Conservation (phyloP, 352 stramenopile species). For the Pythium oligandrum region DNA sequence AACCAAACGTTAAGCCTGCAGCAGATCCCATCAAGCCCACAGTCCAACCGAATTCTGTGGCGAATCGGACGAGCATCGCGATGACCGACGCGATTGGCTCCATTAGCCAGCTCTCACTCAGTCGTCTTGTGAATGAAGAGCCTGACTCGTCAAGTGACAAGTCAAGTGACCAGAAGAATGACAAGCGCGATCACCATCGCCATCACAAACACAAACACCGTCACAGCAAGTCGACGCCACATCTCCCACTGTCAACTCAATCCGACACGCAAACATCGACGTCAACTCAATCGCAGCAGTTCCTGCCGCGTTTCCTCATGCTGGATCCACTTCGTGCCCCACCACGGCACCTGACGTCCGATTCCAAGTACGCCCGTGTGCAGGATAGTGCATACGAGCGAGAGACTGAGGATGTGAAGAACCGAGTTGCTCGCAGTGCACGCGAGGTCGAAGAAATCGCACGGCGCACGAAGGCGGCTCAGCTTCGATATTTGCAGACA, state of each 20-base stretch:
- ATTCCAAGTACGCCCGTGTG: neutral
- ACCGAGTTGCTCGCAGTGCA: neutral
- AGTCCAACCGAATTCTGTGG: too few species aligned
- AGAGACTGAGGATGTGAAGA: slow-evolving; percentile 4
- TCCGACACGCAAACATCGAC: too few species aligned
- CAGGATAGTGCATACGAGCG: slow-evolving; percentile 13
- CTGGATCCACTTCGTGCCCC: slow-evolving; percentile 19
- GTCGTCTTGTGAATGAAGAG: too few species aligned
- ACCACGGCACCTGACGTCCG: neutral
- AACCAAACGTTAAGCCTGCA: neutral
- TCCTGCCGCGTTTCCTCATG: slow-evolving; percentile 51
- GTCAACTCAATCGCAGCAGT: slow-evolving; percentile 8
- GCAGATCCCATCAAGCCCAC: too few species aligned
- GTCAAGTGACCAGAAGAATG: neutral
- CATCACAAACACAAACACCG: too few species aligned
- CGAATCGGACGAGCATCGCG: too few species aligned
- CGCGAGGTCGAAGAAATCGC: slow-evolving; percentile 22
- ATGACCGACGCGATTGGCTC: too few species aligned
- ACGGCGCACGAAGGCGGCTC: slow-evolving; percentile 21
- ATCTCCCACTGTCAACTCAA: neutral
- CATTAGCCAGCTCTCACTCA: too few species aligned
- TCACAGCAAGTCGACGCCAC: slow-evolving; percentile 10
- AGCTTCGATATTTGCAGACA: slow-evolving; percentile 37
- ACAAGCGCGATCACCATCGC: slow-evolving; percentile 1
- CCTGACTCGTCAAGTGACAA: neutral